Conservation (phyloP, 2,329 filamentous ascomycete genomes). For the Penicillium polonicum region DNA sequence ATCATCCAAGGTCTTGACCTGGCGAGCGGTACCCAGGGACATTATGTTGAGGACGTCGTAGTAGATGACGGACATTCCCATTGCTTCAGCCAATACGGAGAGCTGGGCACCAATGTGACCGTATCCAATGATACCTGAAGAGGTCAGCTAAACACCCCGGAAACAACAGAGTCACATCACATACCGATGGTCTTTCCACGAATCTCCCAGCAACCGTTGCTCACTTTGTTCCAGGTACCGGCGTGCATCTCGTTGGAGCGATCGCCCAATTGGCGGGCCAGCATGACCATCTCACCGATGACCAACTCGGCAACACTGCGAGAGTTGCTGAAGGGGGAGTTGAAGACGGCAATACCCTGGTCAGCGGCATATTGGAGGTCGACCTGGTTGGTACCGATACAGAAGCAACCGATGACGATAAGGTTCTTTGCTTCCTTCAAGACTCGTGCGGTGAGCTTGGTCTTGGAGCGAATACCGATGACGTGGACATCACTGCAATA, state of each 20-base stretch:
- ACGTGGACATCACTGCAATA: constrained; percentile 79
- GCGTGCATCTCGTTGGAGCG: constrained; percentile 91
- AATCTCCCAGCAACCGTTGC: constrained; percentile 95
- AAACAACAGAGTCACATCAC: constrained; percentile 20
- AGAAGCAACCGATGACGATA: constrained; percentile 96
- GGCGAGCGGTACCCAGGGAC: constrained; percentile 83
- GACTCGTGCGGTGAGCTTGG: constrained; percentile 83
- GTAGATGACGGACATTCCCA: constrained; percentile 98
- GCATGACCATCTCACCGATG: constrained; percentile 86
- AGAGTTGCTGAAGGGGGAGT: constrained; percentile 97
- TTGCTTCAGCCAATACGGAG: constrained; percentile 90
- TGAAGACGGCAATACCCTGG: constrained; percentile 87
- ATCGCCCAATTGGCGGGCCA: constrained; percentile 90
- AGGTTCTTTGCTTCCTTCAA: constrained; percentile 88
- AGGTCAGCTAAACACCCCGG: background rate
- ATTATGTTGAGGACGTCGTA: constrained; percentile 94
- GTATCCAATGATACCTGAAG: constrained; percentile 87
- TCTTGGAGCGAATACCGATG: constrained; percentile 97
- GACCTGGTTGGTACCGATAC: constrained; percentile 78
- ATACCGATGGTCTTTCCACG: constrained; percentile 90
- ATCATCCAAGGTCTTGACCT: constrained; percentile 73
- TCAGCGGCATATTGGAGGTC: constrained; percentile 47
- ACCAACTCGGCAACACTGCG: constrained; percentile 95
- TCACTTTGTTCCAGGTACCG: constrained; percentile 98
- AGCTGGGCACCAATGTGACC: constrained; percentile 96